A percentile compares a stretch with the other conserved stretches of the same genome.
Conservation (phyloP, 2,329 filamentous ascomycete species). For the Sporothrix curviconia region DNA sequence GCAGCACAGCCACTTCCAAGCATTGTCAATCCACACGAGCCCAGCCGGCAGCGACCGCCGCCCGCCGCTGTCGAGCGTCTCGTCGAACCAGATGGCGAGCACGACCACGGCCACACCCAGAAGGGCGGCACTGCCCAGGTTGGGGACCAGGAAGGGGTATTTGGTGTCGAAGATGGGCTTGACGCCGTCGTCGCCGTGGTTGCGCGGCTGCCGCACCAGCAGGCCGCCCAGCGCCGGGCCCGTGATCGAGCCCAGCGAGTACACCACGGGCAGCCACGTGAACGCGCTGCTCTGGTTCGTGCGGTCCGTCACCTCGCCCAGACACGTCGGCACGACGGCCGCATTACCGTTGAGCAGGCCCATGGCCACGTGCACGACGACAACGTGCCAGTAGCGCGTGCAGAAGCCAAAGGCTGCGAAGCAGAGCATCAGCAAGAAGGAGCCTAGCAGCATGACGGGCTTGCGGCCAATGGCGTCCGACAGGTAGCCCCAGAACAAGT, state of each 20-base stretch:
- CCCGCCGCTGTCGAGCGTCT: conserved; percentile 60
- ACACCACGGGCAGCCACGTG: conserved; percentile 91
- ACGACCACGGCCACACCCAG: conserved; percentile 66
- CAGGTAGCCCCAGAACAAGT: conserved; percentile 84
- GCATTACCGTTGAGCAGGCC: conserved; percentile 92
- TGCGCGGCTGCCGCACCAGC: conserved; percentile 58
- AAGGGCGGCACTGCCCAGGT: conserved; percentile 68
- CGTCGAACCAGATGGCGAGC: conserved; percentile 74
- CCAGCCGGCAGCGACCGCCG: conserved; percentile 18
- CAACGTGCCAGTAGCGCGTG: conserved; percentile 71
- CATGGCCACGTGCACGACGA: conserved; percentile 83
- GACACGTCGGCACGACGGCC: conserved; percentile 83
- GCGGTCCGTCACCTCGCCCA: conserved; percentile 91
- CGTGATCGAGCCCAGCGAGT: conserved; percentile 87
- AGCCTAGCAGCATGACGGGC: conserved; percentile 75
- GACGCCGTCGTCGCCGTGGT: conserved; percentile 32
- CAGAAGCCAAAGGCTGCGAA: conserved; percentile 88
- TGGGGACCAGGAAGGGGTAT: conserved; percentile 81
- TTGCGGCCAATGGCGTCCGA: conserved; percentile 76
- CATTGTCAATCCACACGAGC: conserved; percentile 27
- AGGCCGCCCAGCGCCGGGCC: conserved; percentile 87
- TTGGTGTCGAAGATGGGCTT: no score
- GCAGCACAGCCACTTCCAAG: conserved; percentile 24
- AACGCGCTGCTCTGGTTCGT: conserved; percentile 93
- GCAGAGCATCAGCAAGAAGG: conserved; percentile 71